Percentiles rank a stretch among this genome's conserved stretches.
Evolutionary conservation across 2,329 filamentous ascomycete species (phyloP).

Genomic region (Lachnellula cervina): DNA sequence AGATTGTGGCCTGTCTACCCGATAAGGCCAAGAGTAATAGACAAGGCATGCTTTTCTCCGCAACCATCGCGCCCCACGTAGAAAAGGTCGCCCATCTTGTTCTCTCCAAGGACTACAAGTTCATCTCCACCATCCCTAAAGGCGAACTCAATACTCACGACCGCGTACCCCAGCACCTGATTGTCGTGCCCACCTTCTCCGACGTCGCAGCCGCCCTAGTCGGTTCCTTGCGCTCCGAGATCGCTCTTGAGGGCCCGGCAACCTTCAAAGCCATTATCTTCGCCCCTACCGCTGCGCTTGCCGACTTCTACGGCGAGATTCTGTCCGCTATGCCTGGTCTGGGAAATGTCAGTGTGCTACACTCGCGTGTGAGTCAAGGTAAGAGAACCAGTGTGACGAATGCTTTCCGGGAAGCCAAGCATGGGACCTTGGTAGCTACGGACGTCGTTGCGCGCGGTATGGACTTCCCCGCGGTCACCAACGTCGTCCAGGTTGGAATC

Average conservation of each 20-base stretch:
- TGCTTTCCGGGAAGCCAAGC: constrained; percentile 59
- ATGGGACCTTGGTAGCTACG: constrained; percentile 68
- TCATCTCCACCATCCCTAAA: constrained; percentile 79
- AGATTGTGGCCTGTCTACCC: constrained; percentile 61
- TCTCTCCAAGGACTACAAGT: constrained; percentile 74
- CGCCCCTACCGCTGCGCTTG: constrained; percentile 72
- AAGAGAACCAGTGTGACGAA: constrained; percentile 68
- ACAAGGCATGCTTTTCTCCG: constrained; percentile 93
- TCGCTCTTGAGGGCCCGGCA: constrained; percentile 37
- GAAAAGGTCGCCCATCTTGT: constrained; percentile 75
- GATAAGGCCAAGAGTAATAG: constrained; percentile 57
- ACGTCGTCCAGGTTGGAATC: constrained; percentile 68
- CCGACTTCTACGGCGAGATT: constrained; percentile 57
- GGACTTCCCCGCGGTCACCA: constrained; percentile 77
- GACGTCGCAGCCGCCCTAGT: constrained; percentile 73
- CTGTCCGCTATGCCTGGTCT: constrained; percentile 38
- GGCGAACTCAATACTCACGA: constrained; percentile 84
- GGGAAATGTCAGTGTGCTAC: constrained; percentile 48
- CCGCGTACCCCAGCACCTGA: constrained; percentile 73
- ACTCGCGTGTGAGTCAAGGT: constrained; percentile 69
- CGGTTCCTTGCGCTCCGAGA: constrained; percentile 65
- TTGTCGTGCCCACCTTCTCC: constrained; percentile 62
- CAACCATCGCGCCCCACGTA: constrained; percentile 82
- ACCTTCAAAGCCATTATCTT: constrained; percentile 95
- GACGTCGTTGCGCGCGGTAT: constrained; percentile 79